phyloP scores from a whole-genome alignment of 2,329 filamentous ascomycete genomes.

The Colletotrichum liriopes region DNA sequence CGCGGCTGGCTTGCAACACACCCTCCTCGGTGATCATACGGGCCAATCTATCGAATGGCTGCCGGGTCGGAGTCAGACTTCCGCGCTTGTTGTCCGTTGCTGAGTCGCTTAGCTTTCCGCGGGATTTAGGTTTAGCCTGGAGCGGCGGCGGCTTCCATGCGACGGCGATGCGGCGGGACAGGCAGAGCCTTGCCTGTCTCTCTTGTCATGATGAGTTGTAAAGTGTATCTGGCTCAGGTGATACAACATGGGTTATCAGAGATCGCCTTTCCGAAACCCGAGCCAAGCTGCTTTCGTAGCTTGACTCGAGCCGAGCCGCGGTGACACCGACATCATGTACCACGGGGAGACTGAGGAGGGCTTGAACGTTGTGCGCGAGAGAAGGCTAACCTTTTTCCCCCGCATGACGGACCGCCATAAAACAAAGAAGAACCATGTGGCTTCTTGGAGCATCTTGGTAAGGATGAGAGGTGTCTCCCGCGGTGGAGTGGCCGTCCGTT shows the following conservation, averaged over 20 bases:
- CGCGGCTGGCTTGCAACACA: neutral
- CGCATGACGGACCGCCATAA: neutral
- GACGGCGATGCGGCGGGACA: too few species aligned
- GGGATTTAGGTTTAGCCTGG: too few species aligned
- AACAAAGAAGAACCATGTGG: neutral
- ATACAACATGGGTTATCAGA: neutral
- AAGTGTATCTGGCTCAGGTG: too few species aligned
- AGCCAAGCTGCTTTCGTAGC: neutral
- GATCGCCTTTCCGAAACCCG: neutral
- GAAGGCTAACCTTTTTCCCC: neutral
- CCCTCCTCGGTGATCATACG: neutral
- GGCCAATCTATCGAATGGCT: neutral
- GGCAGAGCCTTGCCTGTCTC: neutral
- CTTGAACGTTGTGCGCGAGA: neutral
- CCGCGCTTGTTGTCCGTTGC: neutral
- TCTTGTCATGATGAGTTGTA: neutral
- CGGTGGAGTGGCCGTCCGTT: neutral
- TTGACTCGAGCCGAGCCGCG: neutral
- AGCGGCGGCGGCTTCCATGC: too few species aligned
- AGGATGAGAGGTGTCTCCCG: neutral
- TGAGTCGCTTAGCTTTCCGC: neutral
- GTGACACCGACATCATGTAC: fast-evolving
- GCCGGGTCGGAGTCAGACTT: neutral
- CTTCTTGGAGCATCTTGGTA: neutral
- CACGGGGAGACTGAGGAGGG: neutral